Percentiles rank a stretch among this genome's conserved stretches.
Conservation (phyloP, 2,329 filamentous ascomycete species). For the Diplodia scrobiculata region DNA sequence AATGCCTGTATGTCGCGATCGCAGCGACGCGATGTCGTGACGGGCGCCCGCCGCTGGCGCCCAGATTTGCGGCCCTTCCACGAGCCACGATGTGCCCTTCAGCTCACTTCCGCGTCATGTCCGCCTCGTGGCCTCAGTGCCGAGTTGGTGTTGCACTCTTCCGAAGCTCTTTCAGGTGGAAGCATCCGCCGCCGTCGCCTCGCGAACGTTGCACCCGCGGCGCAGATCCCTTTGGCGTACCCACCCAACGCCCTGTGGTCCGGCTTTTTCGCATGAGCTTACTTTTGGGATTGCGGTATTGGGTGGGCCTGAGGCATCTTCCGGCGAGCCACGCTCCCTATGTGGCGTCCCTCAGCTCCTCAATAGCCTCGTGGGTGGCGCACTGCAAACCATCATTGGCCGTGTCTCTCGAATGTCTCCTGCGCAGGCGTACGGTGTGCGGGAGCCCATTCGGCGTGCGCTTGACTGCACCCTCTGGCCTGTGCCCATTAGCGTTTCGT, state of each 20-base stretch:
- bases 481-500: not conserved
- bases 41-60: not conserved
- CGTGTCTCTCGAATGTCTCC: not conserved
- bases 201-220: not conserved
- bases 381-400: not conserved
- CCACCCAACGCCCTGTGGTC: not conserved
- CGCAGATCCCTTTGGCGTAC: not conserved
- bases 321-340: not conserved
- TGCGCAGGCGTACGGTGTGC: not conserved
- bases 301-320: not conserved
- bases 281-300: not conserved
- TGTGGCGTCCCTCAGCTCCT: not conserved
- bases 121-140: not conserved
- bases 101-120: not conserved
- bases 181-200: not conserved
- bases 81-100: constrained; percentile 11
- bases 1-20: constrained; percentile 30
- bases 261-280: not conserved
- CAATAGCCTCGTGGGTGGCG: not conserved
- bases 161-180: not conserved
- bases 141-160: not conserved
- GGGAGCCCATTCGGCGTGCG: no score
- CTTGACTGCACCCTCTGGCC: not conserved
- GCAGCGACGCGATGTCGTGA: constrained; percentile 17
- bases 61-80: constrained; percentile 6